Base-by-base conservation (phyloP, 371 early-diverging fungal species). In the Smittium mucronatum region DNA sequence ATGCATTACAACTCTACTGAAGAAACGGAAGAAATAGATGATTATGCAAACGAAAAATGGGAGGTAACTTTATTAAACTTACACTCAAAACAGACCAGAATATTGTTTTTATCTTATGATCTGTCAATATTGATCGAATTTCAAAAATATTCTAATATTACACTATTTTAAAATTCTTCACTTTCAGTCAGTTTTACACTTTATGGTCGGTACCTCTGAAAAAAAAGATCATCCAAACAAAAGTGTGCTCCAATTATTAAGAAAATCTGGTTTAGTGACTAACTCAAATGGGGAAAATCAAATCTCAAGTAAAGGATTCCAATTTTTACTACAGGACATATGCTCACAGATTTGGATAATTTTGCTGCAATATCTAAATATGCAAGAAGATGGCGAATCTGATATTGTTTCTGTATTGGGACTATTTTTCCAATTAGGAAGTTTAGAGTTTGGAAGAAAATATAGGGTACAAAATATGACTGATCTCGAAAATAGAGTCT, bases 291-390 rank as follows among this genome's bases (percentile, higher is more conserved):
- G 73, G 57, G 63, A 75, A 31, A 64, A 84, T 69, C 73, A 82
- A 58, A 97, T 97, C 70, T 95, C 95, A 21, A 93, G 92, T 78
- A 90, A 91, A 69, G 98, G 98, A 0, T 97, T 97, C 75, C 96
- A 96, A 73, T 97, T 97, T 76, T 75, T 97, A 58, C 78, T 97
- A 32, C 95, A 94, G 76, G 95, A 97, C 74, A 84, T 91, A 25
- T 89, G 90, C 70, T 87, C 92, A 26, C 97, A 97, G 83, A 92
- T 94, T 0, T 93, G 97, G 98, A 90, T 92, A 1, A 89, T 97
- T 63, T 75, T 97, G 65, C 77, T 97, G 67, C 94, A 95, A 77
- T 97, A 97, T 74, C 78, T 95, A 58, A 26, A 67, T 47, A 67
- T 67, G 67, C 35, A 35, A 25, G 91, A 91, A 78, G 85, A 65